Conservation (phyloP, 768 basidiomycete species). For the Lentinula sp. region DNA sequence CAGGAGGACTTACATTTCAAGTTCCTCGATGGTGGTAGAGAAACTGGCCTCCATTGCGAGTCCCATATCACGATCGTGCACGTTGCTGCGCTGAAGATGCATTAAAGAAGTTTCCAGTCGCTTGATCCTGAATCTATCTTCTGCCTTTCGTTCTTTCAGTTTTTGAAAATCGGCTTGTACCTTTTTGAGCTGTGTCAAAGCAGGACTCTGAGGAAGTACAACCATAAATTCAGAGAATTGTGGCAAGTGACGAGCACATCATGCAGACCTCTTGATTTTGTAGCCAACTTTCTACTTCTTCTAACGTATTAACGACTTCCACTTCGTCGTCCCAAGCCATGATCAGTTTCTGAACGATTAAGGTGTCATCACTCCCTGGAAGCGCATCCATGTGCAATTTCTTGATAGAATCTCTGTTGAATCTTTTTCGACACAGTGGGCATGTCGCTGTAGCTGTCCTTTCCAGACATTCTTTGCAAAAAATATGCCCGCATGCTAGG, state of each 20-base stretch:
- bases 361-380: conserved; percentile 25
- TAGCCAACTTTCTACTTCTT: conserved; percentile 1
- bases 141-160: not conserved
- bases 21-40: not conserved
- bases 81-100: not conserved
- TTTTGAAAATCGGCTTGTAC: not conserved
- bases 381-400: conserved; percentile 60
- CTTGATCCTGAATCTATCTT: conserved; percentile 1
- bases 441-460: conserved; percentile 47
- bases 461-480: conserved; percentile 46
- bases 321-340: conserved; percentile 35
- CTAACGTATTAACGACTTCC: conserved; percentile 9
- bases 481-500: conserved; percentile 6
- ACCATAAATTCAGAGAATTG: not conserved
- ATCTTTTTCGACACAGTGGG: conserved; percentile 62
- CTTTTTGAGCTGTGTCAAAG: not conserved
- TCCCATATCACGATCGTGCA: not conserved
- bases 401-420: conserved; percentile 51
- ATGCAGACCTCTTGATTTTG: not conserved
- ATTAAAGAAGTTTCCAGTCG: not conserved
- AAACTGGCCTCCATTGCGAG: not conserved
- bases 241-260: not conserved
- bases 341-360: conserved; percentile 29
- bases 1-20: not conserved
- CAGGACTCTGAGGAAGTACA: not conserved